Conservation (phyloP, 768 basidiomycete species). For the Lentinula sp. region DNA sequence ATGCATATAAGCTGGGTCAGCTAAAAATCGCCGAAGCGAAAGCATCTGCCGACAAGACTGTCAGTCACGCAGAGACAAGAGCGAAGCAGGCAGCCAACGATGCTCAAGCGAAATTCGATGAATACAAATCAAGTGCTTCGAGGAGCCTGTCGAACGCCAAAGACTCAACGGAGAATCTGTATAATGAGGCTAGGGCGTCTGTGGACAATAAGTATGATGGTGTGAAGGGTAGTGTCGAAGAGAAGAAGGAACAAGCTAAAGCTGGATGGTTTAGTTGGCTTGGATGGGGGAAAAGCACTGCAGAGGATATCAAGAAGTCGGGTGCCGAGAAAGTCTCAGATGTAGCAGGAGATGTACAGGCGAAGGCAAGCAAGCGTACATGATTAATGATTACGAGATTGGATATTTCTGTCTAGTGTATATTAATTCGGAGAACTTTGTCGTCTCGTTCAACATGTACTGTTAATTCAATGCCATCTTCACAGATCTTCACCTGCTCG, state of each 20-base stretch:
- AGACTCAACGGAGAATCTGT: conserved; percentile 7
- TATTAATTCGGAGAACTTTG: not conserved
- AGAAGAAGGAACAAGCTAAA: conserved; percentile 11
- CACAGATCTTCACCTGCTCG: not conserved
- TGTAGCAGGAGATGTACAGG: conserved; percentile 7
- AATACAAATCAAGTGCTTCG: not conserved
- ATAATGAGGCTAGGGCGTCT: conserved; percentile 8
- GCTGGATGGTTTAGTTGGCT: conserved; percentile 16
- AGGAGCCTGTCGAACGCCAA: not conserved
- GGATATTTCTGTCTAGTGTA: not conserved
- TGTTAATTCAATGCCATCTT: too few species aligned
- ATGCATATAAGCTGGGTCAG: conserved; percentile 5
- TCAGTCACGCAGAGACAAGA: conserved; percentile 4
- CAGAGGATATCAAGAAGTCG: conserved; percentile 13
- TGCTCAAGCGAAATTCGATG: conserved; percentile 8
- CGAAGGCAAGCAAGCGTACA: conserved; percentile 6
- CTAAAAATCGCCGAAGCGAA: conserved; percentile 7
- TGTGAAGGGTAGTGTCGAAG: conserved; percentile 1
- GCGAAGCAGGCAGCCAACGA: conserved; percentile 6
- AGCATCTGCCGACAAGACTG: conserved; percentile 4
- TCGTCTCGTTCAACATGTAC: too few species aligned
- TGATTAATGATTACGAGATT: not conserved
- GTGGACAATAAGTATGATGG: conserved; percentile 4
- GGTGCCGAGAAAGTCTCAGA: conserved; percentile 10
- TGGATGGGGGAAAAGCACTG: conserved; percentile 15